Conservation (phyloP, 352 stramenopile genomes). For the Phytophthora brassicae region DNA sequence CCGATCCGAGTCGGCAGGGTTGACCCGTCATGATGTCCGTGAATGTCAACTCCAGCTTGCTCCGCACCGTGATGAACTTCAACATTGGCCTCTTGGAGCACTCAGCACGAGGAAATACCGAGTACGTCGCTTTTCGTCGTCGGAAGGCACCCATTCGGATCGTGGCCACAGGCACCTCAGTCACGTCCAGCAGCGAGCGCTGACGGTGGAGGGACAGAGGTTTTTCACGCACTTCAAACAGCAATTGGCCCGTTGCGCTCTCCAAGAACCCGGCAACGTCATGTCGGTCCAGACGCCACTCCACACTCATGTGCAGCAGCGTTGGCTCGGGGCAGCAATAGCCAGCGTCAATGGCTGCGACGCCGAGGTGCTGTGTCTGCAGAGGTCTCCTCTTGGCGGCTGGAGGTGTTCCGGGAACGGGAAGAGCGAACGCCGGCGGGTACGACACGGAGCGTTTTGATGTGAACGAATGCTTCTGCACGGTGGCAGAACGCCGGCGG, state of each 20-base stretch:
- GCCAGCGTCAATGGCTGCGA: conserved; percentile 35
- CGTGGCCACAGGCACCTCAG: conserved; percentile 31
- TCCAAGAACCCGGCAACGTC: conserved; percentile 29
- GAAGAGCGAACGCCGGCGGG: conserved; percentile 18
- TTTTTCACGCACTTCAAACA: conserved; percentile 35
- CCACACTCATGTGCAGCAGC: conserved; percentile 33
- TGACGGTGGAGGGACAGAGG: conserved; percentile 38
- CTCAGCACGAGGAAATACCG: conserved; percentile 20
- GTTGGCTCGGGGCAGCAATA: conserved; percentile 39
- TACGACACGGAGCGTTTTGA: conserved; percentile 10
- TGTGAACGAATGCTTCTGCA: conserved; percentile 1
- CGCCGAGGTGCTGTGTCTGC: conserved; percentile 33
- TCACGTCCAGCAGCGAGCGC: conserved; percentile 32
- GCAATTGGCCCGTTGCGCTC: conserved; percentile 34
- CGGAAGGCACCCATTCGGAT: conserved; percentile 38
- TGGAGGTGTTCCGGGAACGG: conserved; percentile 2
- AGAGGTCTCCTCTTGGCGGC: conserved; percentile 24
- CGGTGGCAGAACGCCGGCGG: conserved; percentile 18
- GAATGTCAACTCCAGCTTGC: conserved; percentile 36
- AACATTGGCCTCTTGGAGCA: conserved; percentile 30
- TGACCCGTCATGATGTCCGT: conserved; percentile 39
- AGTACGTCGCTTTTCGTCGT: conserved; percentile 32
- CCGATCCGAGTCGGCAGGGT: conserved; percentile 30
- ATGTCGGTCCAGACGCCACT: conserved; percentile 30
- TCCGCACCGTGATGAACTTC: conserved; percentile 28